Evolutionary conservation across 2,329 filamentous ascomycete genomes (phyloP).

Genomic region (Epichloe brachyelytri): DNA sequence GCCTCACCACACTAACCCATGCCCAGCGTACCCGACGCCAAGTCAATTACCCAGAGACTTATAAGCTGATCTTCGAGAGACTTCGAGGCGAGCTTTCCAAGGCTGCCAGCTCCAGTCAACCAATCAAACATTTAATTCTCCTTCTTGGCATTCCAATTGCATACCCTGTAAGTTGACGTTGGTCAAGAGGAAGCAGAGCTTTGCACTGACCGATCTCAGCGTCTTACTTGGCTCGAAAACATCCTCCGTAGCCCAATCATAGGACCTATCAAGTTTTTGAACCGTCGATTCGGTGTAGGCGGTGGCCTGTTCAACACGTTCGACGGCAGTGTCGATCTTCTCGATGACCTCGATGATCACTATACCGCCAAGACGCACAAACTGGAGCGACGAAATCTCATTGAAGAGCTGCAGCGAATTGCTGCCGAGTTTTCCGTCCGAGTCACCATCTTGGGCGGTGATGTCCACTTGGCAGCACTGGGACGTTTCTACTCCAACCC

Average conservation of each 20-base stretch:
- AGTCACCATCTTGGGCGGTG: slow-evolving; percentile 83
- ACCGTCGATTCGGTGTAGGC: slow-evolving; percentile 76
- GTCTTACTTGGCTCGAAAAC: slow-evolving; percentile 93
- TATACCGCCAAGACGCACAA: slow-evolving; percentile 92
- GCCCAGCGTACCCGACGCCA: slow-evolving; percentile 69
- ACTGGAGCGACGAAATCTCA: slow-evolving; percentile 63
- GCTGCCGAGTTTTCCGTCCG: slow-evolving; percentile 79
- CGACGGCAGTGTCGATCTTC: slow-evolving; percentile 81
- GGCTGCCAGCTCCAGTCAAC: slow-evolving; percentile 53
- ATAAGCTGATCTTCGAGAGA: slow-evolving; percentile 69
- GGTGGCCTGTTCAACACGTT: slow-evolving; percentile 88
- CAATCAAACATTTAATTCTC: slow-evolving; percentile 79
- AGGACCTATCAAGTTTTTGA: slow-evolving; percentile 76
- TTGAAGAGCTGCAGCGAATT: slow-evolving; percentile 71
- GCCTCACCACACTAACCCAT: background rate
- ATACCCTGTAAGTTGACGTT: slow-evolving; percentile 47
- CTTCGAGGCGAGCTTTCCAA: slow-evolving; percentile 59
- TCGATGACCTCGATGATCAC: slow-evolving; percentile 91
- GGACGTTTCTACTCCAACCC: slow-evolving; percentile 93
- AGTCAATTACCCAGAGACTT: slow-evolving; percentile 88
- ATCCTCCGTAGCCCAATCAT: slow-evolving; percentile 78
- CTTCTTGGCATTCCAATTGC: slow-evolving; percentile 79
- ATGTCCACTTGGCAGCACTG: slow-evolving; percentile 83
- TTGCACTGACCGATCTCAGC: slow-evolving; percentile 28
- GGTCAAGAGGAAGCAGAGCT: slow-evolving; percentile 8